phyloP scores from a whole-genome alignment of 441 rosid genomes.

The Gossypium schwendimanii region DNA sequence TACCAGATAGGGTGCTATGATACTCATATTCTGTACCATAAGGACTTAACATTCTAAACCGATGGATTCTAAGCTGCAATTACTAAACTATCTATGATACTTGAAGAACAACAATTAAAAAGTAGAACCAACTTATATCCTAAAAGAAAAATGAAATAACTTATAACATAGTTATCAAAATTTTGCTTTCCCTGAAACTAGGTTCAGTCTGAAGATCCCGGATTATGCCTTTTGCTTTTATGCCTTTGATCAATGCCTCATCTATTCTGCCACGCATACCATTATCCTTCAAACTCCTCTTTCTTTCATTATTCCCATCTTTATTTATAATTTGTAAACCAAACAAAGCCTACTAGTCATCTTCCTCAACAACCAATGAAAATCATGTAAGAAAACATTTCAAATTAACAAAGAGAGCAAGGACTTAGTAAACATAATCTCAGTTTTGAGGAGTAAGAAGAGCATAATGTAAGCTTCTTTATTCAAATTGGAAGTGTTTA shows the following conservation, averaged over 20 bases:
- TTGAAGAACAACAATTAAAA: neutral
- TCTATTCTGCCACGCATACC: neutral
- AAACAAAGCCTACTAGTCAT: neutral
- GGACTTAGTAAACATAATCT: neutral
- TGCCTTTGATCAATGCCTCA: neutral
- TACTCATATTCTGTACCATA: neutral
- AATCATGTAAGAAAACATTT: neutral
- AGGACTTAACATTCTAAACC: neutral
- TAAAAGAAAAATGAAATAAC: neutral
- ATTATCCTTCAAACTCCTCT: slow-evolving; percentile 2
- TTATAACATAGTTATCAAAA: neutral
- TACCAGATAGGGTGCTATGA: neutral
- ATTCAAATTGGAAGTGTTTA: neutral
- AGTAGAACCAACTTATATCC: neutral
- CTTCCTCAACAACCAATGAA: neutral
- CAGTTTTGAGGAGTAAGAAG: neutral
- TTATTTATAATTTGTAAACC: neutral
- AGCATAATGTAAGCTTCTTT: neutral
- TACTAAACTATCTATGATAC: neutral
- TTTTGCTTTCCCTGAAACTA: neutral
- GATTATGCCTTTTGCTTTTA: neutral
- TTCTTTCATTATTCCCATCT: neutral
- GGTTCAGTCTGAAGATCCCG: neutral
- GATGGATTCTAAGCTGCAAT: neutral
- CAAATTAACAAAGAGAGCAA: neutral